These are phyloP conservation scores for Nakaseomyces delphensis DNA, from an alignment of 1,139 yeast species.

Conservation along the genomic window DNA sequence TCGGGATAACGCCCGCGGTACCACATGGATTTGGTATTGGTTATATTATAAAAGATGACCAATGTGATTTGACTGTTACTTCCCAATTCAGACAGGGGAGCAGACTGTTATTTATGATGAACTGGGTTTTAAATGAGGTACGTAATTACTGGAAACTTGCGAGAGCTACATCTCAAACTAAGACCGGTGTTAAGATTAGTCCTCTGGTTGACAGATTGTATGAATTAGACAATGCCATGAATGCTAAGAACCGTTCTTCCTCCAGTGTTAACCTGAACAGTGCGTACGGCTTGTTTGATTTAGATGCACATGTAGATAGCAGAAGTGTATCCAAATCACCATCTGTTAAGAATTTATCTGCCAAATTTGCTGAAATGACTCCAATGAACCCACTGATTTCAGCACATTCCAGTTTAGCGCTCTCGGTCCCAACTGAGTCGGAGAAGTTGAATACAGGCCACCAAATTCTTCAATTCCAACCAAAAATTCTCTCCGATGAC, in stretches of 20 bases:
- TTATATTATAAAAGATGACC: slow-evolving; percentile 60
- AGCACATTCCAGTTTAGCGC: slow-evolving; percentile 16
- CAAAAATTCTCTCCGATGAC: slow-evolving; percentile 9
- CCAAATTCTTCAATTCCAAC: slow-evolving; percentile 21
- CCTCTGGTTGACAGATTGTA: slow-evolving; percentile 32
- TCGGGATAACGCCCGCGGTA: slow-evolving; percentile 70
- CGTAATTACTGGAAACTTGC: slow-evolving; percentile 38
- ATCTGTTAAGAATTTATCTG: slow-evolving; percentile 17
- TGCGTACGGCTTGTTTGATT: slow-evolving; percentile 71
- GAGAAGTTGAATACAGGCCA: slow-evolving; percentile 27
- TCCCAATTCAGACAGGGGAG: slow-evolving; percentile 70
- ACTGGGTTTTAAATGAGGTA: slow-evolving; percentile 50
- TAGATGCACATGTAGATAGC: slow-evolving; percentile 40
- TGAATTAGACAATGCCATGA: slow-evolving; percentile 27
- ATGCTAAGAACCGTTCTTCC: slow-evolving; percentile 20
- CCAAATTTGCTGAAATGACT: slow-evolving; percentile 17
- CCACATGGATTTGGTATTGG: slow-evolving; percentile 75
- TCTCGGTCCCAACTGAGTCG: slow-evolving; percentile 22
- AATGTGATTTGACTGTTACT: slow-evolving; percentile 52
- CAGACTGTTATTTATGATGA: slow-evolving; percentile 54
- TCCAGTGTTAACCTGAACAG: slow-evolving; percentile 37
- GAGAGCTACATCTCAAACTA: slow-evolving; percentile 32
- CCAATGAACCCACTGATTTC: slow-evolving; percentile 8
- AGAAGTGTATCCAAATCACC: slow-evolving; percentile 20
- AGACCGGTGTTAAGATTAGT: slow-evolving; percentile 30